Conservation (phyloP, 2,329 filamentous ascomycete species). For the Aphanoascus verrucosus region DNA sequence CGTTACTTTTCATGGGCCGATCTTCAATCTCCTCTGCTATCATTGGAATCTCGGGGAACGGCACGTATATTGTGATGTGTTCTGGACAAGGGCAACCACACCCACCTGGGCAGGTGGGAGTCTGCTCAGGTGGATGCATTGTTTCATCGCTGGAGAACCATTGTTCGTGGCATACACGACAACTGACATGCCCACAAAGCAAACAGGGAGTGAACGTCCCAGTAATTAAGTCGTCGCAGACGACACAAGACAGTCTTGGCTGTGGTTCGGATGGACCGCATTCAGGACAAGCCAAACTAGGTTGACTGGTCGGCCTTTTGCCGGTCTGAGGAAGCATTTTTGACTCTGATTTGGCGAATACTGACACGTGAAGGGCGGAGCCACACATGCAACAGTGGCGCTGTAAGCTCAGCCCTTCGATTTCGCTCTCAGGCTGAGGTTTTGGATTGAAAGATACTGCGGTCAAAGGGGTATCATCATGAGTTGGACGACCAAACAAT, state of each 20-base stretch:
- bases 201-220: constrained; percentile 40
- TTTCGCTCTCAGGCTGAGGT: background rate
- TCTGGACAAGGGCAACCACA: constrained; percentile 40
- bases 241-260: constrained; percentile 33
- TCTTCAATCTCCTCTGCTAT: background rate
- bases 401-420: constrained; percentile 32
- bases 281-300: constrained; percentile 25
- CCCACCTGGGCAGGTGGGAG: constrained; percentile 35
- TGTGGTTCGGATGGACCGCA: constrained; percentile 28
- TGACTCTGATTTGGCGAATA: constrained; percentile 22
- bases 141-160: constrained; percentile 28
- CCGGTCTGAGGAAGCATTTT: background rate
- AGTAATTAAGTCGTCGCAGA: constrained; percentile 35
- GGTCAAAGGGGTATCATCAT: background rate
- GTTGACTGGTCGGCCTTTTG: constrained; percentile 16
- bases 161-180: constrained; percentile 35
- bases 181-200: constrained; percentile 39
- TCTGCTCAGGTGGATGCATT: constrained; percentile 11
- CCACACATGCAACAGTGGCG: constrained; percentile 36
- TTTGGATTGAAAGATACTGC: constrained; percentile 1
- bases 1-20: background rate
- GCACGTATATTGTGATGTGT: constrained; percentile 26
- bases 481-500: background rate
- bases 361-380: constrained; percentile 27
- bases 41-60: constrained; percentile 20